A percentile compares a stretch with the other conserved stretches of the same genome.
phyloP scores from a whole-genome alignment of 2,329 filamentous ascomycete species.

The Ceratocystis lukuohia region DNA sequence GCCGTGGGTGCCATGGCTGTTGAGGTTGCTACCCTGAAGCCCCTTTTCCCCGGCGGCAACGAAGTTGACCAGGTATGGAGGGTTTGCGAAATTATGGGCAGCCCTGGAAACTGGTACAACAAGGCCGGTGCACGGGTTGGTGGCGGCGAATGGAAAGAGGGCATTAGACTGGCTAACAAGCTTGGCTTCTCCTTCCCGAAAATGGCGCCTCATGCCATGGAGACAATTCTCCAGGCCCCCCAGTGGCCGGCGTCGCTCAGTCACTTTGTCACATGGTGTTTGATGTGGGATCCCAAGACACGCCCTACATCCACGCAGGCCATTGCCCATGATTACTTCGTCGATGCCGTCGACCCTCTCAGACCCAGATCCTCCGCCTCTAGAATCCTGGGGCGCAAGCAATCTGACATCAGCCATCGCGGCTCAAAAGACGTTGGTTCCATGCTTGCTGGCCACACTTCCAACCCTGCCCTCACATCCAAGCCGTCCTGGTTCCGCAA shows the following conservation, averaged over 20 bases:
- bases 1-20: conserved; percentile 97
- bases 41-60: conserved; percentile 91
- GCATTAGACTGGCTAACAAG: conserved; percentile 82
- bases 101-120: conserved; percentile 95
- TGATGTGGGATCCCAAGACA: conserved; percentile 95
- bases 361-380: conserved; percentile 83
- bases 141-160: conserved; percentile 95
- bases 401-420: conserved; percentile 64
- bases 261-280: conserved; percentile 93
- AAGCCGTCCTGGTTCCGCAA: conserved; percentile 97
- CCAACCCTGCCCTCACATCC: conserved; percentile 37
- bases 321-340: conserved; percentile 89
- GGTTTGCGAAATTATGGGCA: conserved; percentile 98
- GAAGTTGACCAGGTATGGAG: conserved; percentile 99
- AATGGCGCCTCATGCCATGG: conserved; percentile 96
- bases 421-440: conserved; percentile 44
- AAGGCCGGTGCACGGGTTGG: conserved; percentile 77
- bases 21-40: conserved; percentile 91
- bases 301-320: conserved; percentile 87
- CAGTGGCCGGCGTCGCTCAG: conserved; percentile 83
- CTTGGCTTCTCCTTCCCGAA: conserved; percentile 97
- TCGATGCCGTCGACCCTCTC: conserved; percentile 80
- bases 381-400: conserved; percentile 73
- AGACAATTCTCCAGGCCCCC: conserved; percentile 77
- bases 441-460: conserved; percentile 20